Base-by-base conservation (phyloP, 345 rosid genomes). In the Rhodamnia rubescens region DNA sequence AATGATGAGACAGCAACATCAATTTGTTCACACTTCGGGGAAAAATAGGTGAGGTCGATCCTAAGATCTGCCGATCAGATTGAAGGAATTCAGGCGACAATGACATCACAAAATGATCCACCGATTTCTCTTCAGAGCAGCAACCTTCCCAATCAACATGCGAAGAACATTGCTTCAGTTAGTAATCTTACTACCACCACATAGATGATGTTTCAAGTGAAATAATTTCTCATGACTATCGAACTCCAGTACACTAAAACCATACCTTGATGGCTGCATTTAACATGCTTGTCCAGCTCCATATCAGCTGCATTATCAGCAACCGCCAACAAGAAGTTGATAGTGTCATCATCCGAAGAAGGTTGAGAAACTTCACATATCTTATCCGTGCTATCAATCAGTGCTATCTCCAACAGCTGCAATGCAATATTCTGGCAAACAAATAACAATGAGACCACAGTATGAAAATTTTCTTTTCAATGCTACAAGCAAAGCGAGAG, bases 211-310 rank as follows among this genome's bases (percentile, higher is more conserved):
- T 52, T 53, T 8, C 5, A 26, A 64, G 49, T 4, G 85, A 53
- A 82, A 81, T 53, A 52, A 14, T 52, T n/a, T 29, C 58, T 52
- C 42, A 29, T 82, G 16, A 53, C 8, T 32, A 53, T 53, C 13
- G 36, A 53, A 44, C 36, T 49, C 47, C 74, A 83, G 53, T 51
- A 42, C 55, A 87, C 49, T 26, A 47, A 69, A 52, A 75, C n/a
- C 36, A 78, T 93, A 97, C 99, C 99, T 93, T 94, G 93, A 86
- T 90, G 91, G 85, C 90, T 88, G 90, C 98, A 95, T 84, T 84
- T 90, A 83, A 90, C 89, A 81, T 87, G 86, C 87, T 86, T 89
- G 84, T 97, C 93, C 88, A 90, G 87, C 88, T 92, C 91, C 49
- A 86, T 53, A 82, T 81, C 89, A 56, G 85, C 87, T 86, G 42